Conservation (phyloP, 2,329 filamentous ascomycete species). For the Colletotrichum neosansevieriae region DNA sequence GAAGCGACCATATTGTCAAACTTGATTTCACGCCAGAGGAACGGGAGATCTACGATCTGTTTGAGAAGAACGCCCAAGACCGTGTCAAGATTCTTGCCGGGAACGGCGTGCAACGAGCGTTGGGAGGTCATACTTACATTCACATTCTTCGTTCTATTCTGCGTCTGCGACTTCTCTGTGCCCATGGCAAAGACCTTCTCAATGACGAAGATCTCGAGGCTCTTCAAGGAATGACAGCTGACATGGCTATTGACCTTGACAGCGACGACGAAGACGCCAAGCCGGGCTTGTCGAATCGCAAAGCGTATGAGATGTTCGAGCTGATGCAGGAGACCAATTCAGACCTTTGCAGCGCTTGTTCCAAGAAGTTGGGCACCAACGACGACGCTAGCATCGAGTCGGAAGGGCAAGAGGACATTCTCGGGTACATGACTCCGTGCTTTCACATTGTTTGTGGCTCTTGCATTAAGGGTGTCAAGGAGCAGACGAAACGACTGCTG, state of each 20-base stretch:
- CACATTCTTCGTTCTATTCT: conserved; percentile 93
- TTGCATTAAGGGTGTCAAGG: conserved; percentile 74
- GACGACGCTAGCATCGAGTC: conserved; percentile 68
- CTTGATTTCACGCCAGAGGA: conserved; percentile 84
- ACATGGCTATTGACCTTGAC: conserved; percentile 90
- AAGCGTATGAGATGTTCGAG: conserved; percentile 87
- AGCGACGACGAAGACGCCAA: conserved; percentile 74
- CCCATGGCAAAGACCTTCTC: conserved; percentile 92
- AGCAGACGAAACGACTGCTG: conserved; percentile 59
- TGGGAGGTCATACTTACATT: conserved; percentile 90
- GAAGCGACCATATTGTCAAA: conserved; percentile 78
- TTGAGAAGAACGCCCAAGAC: conserved; percentile 83
- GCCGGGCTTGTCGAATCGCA: conserved; percentile 71
- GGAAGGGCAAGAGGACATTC: conserved; percentile 71
- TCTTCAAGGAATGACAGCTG: conserved; percentile 83
- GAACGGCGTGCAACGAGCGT: conserved; percentile 65
- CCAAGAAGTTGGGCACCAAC: conserved; percentile 69
- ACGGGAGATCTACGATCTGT: conserved; percentile 82
- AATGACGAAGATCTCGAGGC: conserved; percentile 84
- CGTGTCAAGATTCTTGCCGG: conserved; percentile 81
- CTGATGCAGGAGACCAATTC: conserved; percentile 86
- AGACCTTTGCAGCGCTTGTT: conserved; percentile 80
- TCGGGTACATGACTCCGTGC: conserved; percentile 87
- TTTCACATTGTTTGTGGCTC: conserved; percentile 85
- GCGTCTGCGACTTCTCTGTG: conserved; percentile 89